Evolutionary conservation across 176 grass and related monocot genomes (phyloP), one percentile per base, ranked within the genome.

Genomic region (Poa annua): DNA sequence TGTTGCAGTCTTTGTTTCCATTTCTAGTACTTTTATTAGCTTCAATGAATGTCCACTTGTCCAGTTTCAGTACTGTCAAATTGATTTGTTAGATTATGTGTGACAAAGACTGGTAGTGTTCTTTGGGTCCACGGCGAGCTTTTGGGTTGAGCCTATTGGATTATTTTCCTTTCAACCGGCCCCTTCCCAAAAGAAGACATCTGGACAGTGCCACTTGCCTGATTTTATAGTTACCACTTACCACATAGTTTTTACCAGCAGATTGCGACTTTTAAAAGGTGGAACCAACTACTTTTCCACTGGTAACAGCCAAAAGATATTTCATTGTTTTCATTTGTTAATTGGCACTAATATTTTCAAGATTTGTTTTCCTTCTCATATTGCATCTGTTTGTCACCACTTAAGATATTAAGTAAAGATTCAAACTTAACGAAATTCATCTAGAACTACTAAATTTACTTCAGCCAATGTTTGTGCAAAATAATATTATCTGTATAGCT

Each of bases 401-500:
- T 74, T 33, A 5, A 72, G 14, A 74, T 74, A 51, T 20, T 19
- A 51, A 19, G 15, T 52, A 3, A 52, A 20, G 0, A 11, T 33
- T n/a, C 8, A 0, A 32, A 34, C 11, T 74, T 52, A 33, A 52
- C 14, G 11, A 74, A 73, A 20, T 76, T 56, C 62, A 21, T 35
- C 42, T 44, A 11, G 19, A 55, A 25, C 6, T 61, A 7, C 15
- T 8, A 15, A 65, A 17, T 78, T 78, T 48, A 17, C 19, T 49
- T 57, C 62, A 26, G 34, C 19, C 9, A 79, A 70, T 4, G 53
- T 79, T 22, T 36, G 71, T 80, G 14, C 32, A 79, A 22, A 80
- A 7, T 22, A 67, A 16, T 1, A 11, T 71, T 66, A 8, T 56
- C 50, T 51, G 4, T 80, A 29, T 22, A 24, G 4, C 39, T 75